A percentile compares a stretch with the other conserved stretches of the same genome.
These are phyloP conservation scores for Mortierella antarctica DNA, from an alignment of 192 early-diverging fungal species.

Conservation along the genomic window DNA sequence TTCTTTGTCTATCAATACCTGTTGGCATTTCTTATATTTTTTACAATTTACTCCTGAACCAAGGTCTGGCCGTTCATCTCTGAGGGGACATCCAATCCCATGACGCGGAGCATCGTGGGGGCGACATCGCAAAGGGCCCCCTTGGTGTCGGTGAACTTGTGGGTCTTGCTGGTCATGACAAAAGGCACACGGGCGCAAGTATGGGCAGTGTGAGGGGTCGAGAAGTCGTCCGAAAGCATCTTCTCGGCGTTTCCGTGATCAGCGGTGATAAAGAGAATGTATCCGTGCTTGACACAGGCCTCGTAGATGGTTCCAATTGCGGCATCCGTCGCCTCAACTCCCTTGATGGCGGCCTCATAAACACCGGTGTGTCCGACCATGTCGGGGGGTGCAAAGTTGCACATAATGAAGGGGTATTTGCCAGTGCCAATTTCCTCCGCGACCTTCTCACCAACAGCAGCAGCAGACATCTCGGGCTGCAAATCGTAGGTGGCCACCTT, in stretches of 20 bases:
- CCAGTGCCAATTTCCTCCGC: conserved; percentile 79
- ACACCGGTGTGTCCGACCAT: conserved; percentile 98
- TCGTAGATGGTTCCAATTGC: conserved; percentile 94
- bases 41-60: conserved; percentile 26
- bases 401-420: conserved; percentile 96
- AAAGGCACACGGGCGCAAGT: conserved; percentile 92
- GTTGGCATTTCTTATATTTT: too few relatives aligned
- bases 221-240: conserved; percentile 89
- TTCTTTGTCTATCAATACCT: too few relatives aligned
- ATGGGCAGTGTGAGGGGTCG: conserved; percentile 96
- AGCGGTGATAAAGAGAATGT: conserved; percentile 93
- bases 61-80: conserved; percentile 89
- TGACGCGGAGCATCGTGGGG: conserved; percentile 91
- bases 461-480: conserved; percentile 95
- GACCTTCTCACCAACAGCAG: conserved; percentile 89
- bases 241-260: conserved; percentile 99
- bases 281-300: conserved; percentile 90
- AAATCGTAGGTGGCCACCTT: conserved; percentile 99
- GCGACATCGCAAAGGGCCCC: conserved; percentile 96
- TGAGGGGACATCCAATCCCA: conserved; percentile 93
- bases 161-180: conserved; percentile 77
- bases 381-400: conserved; percentile 99
- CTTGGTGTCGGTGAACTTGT: conserved; percentile 65
- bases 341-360: conserved; percentile 91
- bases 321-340: conserved; percentile 94